Conservation (phyloP, 2,329 filamentous ascomycete genomes). For the Fusarium phyllophilum region DNA sequence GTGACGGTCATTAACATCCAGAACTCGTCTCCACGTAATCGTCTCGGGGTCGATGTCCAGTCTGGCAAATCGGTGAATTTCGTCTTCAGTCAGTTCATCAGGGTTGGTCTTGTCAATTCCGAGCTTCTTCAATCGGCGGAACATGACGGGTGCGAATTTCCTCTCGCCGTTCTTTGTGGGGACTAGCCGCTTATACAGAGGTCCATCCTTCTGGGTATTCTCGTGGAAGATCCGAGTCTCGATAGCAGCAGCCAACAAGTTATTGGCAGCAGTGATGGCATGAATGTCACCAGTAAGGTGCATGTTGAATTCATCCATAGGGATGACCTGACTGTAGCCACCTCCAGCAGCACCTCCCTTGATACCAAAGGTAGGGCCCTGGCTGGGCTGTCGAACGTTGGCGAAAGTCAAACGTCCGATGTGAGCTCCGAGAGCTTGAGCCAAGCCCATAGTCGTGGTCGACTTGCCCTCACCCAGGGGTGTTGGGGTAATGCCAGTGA, state of each 20-base stretch:
- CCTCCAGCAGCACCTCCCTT: constrained; percentile 97
- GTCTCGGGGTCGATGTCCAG: constrained; percentile 96
- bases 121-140: constrained; percentile 91
- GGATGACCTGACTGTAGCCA: constrained; percentile 98
- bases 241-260: constrained; percentile 93
- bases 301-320: constrained; percentile 99
- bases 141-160: constrained; percentile 89
- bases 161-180: constrained; percentile 91
- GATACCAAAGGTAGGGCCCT: constrained; percentile 98
- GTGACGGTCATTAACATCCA: constrained; percentile 97
- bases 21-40: constrained; percentile 94
- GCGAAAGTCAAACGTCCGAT: constrained; percentile 90
- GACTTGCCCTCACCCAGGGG: constrained; percentile 98
- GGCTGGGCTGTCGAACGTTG: constrained; percentile 95
- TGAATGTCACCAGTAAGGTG: constrained; percentile 98
- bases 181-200: constrained; percentile 88
- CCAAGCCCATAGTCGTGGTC: constrained; percentile 95
- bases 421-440: constrained; percentile 91
- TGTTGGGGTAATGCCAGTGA: constrained; percentile 96
- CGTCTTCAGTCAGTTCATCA: constrained; percentile 88
- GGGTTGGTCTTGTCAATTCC: constrained; percentile 96
- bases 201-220: constrained; percentile 88
- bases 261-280: constrained; percentile 96
- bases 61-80: constrained; percentile 87
- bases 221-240: constrained; percentile 99